Evolutionary conservation across 106 monocot species (phyloP), one percentile per base, ranked within the genome.

Genomic region (Cymbidium sinense): DNA sequence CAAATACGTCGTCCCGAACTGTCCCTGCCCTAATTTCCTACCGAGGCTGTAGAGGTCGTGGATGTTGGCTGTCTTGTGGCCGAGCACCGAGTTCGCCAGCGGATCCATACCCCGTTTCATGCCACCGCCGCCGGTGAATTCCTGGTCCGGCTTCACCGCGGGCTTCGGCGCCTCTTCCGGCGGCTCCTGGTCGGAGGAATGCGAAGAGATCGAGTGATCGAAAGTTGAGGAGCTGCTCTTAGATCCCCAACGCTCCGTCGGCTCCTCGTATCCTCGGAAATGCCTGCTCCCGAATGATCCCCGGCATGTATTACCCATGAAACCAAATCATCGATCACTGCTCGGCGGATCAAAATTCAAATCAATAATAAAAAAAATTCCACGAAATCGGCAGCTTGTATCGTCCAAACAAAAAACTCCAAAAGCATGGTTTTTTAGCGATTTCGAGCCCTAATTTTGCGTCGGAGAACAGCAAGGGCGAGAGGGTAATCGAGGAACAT

Each of bases 1-100:
- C 21, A 90, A 79, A 64, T 84, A 87, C 33, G 89, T 90, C 20
- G 85, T 90, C 18, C 89, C 89, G 71, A 90, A 90, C 75, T 90
- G 89, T 29, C 89, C 89, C n/a, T 90, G 89, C 54, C 89, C 89
- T 29, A 90, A 80, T 76, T 90, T 90, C n/a, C 81, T 77, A 7
- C 89, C 89, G 7, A 89, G 75, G 18, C 75, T 75, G 82, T 84
- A 89, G 50, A 84, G 72, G 64, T 90, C 89, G 13, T 79, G 82
- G 64, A 90, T 80, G 77, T 80, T 85, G 28, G 87, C 79, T 19
- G 89, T 90, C 11, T 62, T 58, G 84, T 90, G 87, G 43, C 89
- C 87, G 34, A 90, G 82, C 12, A 90, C 87, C 43, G 81, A 81
- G 52, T 39, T 73, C 1, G 75, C 52, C 25, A 70, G 76, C 20